These are phyloP conservation scores for Kuraishia cidri DNA, from an alignment of 805 yeast genomes.

Conservation along the genomic window DNA sequence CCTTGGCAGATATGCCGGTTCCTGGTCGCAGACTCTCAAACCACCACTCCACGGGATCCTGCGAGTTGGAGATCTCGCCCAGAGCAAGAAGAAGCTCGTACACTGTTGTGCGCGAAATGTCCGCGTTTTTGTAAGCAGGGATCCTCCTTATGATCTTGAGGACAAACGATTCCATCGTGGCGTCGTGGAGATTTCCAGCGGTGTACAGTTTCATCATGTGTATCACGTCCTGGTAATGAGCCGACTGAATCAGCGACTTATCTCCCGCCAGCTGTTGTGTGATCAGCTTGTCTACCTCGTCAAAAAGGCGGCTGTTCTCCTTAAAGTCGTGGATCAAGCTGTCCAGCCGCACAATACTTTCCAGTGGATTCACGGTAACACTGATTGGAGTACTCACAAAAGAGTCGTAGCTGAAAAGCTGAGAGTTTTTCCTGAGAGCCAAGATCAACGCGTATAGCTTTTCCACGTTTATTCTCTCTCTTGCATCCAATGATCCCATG, in stretches of 20 bases:
- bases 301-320: constrained; percentile 5
- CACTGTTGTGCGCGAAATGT: constrained; percentile 44
- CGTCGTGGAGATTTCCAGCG: constrained; percentile 41
- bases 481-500: constrained; percentile 11
- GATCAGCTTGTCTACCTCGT: no score
- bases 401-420: constrained; percentile 18
- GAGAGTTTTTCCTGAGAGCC: constrained; percentile 38
- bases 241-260: constrained; percentile 10
- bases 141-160: constrained; percentile 25
- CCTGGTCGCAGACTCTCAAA: constrained; percentile 34
- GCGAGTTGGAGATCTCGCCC: constrained; percentile 15
- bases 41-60: constrained; percentile 47
- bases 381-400: constrained; percentile 22
- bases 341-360: constrained; percentile 23
- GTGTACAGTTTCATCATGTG: constrained; percentile 44
- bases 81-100: constrained; percentile 35
- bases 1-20: constrained; percentile 28
- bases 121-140: constrained; percentile 22
- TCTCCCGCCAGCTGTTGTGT: no score
- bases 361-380: constrained; percentile 33
- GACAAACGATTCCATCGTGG: constrained; percentile 38
- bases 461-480: constrained; percentile 12
- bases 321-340: constrained; percentile 18
- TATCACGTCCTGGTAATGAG: constrained; percentile 27
- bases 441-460: constrained; percentile 35